Evolutionary conservation across 352 stramenopile genomes (phyloP).

Genomic region (Blastocystis sp.): DNA sequence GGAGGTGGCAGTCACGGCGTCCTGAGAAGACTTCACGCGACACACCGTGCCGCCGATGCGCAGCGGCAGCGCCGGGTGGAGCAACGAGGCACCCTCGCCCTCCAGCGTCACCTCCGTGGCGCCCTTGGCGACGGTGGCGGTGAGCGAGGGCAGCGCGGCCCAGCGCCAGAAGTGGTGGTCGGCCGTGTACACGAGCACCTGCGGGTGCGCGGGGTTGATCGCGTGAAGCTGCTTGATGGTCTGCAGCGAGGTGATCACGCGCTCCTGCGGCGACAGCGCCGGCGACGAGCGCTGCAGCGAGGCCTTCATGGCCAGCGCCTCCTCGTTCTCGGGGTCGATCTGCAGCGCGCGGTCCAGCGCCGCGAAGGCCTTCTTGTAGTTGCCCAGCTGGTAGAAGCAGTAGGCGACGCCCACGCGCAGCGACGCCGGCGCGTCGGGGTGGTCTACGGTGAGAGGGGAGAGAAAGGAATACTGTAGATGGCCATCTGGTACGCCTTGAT

Average conservation of each 20-base stretch:
- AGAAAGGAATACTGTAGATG: neutral
- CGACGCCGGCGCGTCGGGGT: constrained; percentile 36
- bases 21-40: neutral
- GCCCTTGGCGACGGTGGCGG: neutral
- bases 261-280: constrained; percentile 30
- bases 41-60: constrained; percentile 25
- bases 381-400: constrained; percentile 66
- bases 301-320: constrained; percentile 59
- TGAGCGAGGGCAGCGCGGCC: neutral
- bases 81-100: neutral
- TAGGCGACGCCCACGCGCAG: constrained; percentile 59
- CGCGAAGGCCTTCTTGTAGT: constrained; percentile 64
- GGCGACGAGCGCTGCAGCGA: constrained; percentile 21
- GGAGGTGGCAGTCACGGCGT: neutral
- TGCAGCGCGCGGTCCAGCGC: constrained; percentile 50
- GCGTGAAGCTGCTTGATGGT: constrained; percentile 41
- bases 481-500: constrained; percentile 64
- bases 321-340: constrained; percentile 34
- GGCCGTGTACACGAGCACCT: constrained; percentile 51
- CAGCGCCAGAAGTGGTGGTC: constrained; percentile 60
- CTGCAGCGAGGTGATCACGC: constrained; percentile 41
- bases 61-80: constrained; percentile 30
- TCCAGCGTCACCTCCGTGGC: neutral
- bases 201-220: constrained; percentile 28
- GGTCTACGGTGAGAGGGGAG: constrained; percentile 9